Evolutionary conservation across 2,329 filamentous ascomycete genomes (phyloP).

Genomic region (Fusarium azukiicola): DNA sequence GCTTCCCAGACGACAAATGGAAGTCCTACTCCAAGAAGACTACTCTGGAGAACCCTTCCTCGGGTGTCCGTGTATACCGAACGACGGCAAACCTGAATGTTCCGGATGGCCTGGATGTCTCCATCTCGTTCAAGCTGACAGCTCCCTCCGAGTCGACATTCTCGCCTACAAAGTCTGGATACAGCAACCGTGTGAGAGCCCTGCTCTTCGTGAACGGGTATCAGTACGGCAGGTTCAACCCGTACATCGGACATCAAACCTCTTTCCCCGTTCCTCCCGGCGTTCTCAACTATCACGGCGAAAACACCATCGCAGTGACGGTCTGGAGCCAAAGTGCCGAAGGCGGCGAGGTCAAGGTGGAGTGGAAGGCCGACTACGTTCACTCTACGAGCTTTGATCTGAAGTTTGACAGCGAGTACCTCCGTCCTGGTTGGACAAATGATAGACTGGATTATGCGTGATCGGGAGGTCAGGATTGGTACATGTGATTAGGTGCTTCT

Average conservation of each 20-base stretch:
- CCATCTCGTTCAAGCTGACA: slow-evolving; percentile 75
- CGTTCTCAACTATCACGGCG: slow-evolving; percentile 76
- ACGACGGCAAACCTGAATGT: slow-evolving; percentile 73
- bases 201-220: slow-evolving; percentile 84
- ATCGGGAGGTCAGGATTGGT: neutral
- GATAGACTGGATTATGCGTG: slow-evolving; percentile 61
- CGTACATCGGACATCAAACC: slow-evolving; percentile 80
- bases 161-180: slow-evolving; percentile 48
- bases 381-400: slow-evolving; percentile 75
- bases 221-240: slow-evolving; percentile 80
- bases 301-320: slow-evolving; percentile 78
- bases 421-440: slow-evolving; percentile 74
- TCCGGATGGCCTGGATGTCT: slow-evolving; percentile 74
- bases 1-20: slow-evolving; percentile 73
- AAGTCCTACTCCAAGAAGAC: slow-evolving; percentile 54
- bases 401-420: slow-evolving; percentile 68
- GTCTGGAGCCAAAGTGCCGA: slow-evolving; percentile 79
- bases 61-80: slow-evolving; percentile 78
- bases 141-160: slow-evolving; percentile 68
- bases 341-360: slow-evolving; percentile 71
- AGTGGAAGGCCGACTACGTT: slow-evolving; percentile 75
- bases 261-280: slow-evolving; percentile 80
- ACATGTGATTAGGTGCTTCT: neutral
- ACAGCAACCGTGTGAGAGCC: slow-evolving; percentile 67
- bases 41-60: slow-evolving; percentile 66